Base-by-base conservation (phyloP, 352 stramenopile species). In the Pythium guiyangense region DNA sequence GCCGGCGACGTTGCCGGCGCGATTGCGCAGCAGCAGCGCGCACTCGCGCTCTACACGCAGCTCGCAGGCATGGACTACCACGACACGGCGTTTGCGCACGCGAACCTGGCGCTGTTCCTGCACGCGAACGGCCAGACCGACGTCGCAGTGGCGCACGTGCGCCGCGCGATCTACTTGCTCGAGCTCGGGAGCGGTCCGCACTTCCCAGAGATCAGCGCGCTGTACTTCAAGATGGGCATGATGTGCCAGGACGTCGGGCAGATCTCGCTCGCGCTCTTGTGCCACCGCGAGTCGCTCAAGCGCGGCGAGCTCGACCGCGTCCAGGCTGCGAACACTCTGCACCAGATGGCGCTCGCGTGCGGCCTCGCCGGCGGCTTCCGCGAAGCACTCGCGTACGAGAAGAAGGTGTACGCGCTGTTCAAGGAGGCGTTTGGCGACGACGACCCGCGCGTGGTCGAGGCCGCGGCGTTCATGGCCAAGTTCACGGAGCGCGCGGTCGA, bases 161-260 rank as follows among this genome's bases (percentile, higher is more conserved):
- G 88, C 20, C 91, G 94, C 39, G 80, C 89, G 9, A 88, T 97
- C 62, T 98, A 98, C 62, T 64, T 98, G 46, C 84, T 97, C 56
- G 93, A 98, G 66, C 73, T 98, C 27, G 86, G 96, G 64, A 88
- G 74, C 26, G 95, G 96, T 3, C 84, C 84, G 48, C 84, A 96
- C 59, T 94, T 96, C 62, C 74, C 88, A 9, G 92, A 98, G 66
- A 84, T 98, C 54, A 90, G 83, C 45, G 84, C 84, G 49, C 75
- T 92, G 5, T 97, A 98, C 68, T 92, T 97, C 70, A 97, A 97
- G 67, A 85, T 98, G 70, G 95, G 94, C 49, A 96, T 88, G 58
- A 92, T 98, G 67, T 98, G 97, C 74, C 87, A 96, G 49, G 88
- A 97, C 57, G 76, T 92, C 22, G 85, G 80, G 6, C 88, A 97